Evolutionary conservation across 768 basidiomycete species (phyloP), one percentile per base, ranked within the genome.

Genomic region (Scleroderma citrinum): DNA sequence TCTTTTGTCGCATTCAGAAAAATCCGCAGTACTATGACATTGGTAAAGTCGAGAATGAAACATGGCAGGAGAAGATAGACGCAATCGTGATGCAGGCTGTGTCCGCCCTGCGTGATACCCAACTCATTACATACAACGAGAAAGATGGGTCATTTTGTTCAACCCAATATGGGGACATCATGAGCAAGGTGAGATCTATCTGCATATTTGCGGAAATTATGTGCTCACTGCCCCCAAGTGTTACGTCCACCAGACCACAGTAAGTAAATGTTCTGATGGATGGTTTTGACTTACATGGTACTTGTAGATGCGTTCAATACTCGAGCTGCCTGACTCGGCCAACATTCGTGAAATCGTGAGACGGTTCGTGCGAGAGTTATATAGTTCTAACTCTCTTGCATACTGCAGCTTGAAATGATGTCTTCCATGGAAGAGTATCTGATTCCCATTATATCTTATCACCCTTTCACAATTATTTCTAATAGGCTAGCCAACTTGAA

Each of bases 101-200:
- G 21, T 56, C 65, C 36, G 74, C 71, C 47, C 65, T 99, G 37
- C 77, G 80, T 44, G 66, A 81, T 45, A 77, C 80, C 2, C 69
- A 83, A 44, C 65, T 91, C 39, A 72, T 92, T 7, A 67, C 73
- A n/a, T 70, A 76, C 12, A 65, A 68, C 2, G 63, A 69, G 4
- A 57, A 59, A 10, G 69, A 75, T 3, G 70, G 68, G 2, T 73
- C 70, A 12, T 67, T 91, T 19, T 61, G 59, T 17, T 80, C 81
- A 6, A 91, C 89, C 2, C 82, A 88, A 47, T 88, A 77, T 54
- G 89, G 90, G 1, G 85, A 92, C 50, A 82, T 89, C 47, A 92
- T 91, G 87, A 87, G 83, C 78, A 90, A 85, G 73, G 90, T 84
- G 48, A 31, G 69, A 54, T 50, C 24, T 35, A 39, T 49, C 39